Evolutionary conservation across 768 basidiomycete genomes (phyloP), one percentile per base, ranked within the genome.

Genomic region (Lepiota venenata): DNA sequence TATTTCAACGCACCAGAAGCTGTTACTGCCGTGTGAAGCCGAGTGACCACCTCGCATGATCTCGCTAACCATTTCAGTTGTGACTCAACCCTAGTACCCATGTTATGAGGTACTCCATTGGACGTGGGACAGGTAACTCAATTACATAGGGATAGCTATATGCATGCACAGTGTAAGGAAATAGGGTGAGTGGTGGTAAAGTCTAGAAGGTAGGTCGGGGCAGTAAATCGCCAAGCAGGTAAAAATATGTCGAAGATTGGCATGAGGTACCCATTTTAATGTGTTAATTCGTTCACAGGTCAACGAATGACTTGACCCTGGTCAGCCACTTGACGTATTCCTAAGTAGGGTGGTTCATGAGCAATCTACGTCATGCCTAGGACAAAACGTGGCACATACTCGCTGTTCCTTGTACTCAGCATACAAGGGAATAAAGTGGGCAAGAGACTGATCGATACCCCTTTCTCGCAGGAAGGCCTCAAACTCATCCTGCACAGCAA

Each of bases 271-370:
- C 43, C 25, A 4, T 29, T 50, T 45, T 50, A 42, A 50, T 14
- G 29, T 10, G 20, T 16, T 20, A 22, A 47, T 39, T 46, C 47
- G 39, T 53, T 62, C 70, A 84, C 22, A 75, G 74, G 35, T 95
- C 91, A 58, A 98, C 72, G 65, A 97, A 98, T 18, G 64, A 66
- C 78, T 91, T 88, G 69, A 96, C 85, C 61, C 83, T 84, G 61
- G 80, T 72, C 63, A 98, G 73, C 95, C 95, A 98, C 60, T 75
- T 78, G 63, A 93, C 82, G 71, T 98, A 98, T 74, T 98, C 95
- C 93, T 94, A 57, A 37, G 58, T 29, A 52, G 46, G 22, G 15
- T n/a, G n/a, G n/a, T n/a, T 50, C 58, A 56, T 60, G 8, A 57
- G 51, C 22, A 40, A 12, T n/a, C 21, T n/a, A 44, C 56, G 47